A percentile compares a stretch with the other conserved stretches of the same genome.
Evolutionary conservation across 345 rosid species (phyloP).

Genomic region (Eucalyptus marginata): DNA sequence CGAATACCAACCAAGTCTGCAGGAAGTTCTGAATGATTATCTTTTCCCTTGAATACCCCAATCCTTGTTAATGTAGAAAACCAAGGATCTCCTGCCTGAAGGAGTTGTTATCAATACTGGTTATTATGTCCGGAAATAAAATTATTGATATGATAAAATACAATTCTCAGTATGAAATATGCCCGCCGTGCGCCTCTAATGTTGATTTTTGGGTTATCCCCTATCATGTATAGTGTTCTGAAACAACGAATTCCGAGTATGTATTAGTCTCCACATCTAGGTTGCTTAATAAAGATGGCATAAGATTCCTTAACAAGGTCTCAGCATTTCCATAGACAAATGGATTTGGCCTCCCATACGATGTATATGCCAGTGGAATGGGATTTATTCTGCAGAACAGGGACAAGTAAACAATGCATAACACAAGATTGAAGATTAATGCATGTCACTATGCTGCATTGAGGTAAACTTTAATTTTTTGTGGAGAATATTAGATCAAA

Average conservation of each 20-base stretch:
- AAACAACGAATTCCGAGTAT: constrained; percentile 3
- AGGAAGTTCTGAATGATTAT: constrained; percentile 39
- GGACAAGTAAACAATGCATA: not conserved
- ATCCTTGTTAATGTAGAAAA: constrained; percentile 87
- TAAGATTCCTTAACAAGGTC: constrained; percentile 35
- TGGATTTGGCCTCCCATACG: constrained; percentile 79
- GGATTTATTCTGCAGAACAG: constrained; percentile 40
- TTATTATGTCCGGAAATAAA: not conserved
- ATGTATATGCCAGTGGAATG: constrained; percentile 42
- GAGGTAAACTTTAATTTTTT: not conserved
- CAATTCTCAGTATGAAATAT: not conserved
- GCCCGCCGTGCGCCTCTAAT: constrained; percentile 69
- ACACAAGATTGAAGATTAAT: not conserved
- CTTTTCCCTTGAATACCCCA: constrained; percentile 75
- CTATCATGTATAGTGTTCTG: constrained; percentile 66
- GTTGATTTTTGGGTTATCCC: constrained; percentile 75
- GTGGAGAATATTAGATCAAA: not conserved
- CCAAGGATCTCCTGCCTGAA: constrained; percentile 78
- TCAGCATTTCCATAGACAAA: constrained; percentile 60
- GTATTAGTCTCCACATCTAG: not conserved
- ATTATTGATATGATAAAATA: not conserved
- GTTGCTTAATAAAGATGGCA: constrained; percentile 5
- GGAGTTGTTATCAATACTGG: not conserved
- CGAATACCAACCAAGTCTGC: constrained; percentile 47
- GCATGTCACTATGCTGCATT: not conserved